A percentile compares a stretch with the other conserved stretches of the same genome.
These are phyloP conservation scores for Thalassiosira livingstoniorum DNA, from an alignment of 352 stramenopile genomes.

Conservation along the genomic window DNA sequence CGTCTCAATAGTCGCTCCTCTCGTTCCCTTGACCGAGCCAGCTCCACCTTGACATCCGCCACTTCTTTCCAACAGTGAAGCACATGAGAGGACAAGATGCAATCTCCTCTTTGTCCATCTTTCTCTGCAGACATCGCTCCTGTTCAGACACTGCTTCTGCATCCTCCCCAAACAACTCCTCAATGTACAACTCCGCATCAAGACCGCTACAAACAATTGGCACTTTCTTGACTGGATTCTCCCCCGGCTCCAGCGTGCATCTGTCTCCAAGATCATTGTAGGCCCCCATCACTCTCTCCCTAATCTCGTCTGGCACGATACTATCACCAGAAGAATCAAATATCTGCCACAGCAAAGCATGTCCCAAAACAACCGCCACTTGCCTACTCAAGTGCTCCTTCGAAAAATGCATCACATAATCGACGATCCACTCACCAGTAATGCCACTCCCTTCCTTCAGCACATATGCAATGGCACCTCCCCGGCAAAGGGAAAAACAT, in stretches of 20 bases:
- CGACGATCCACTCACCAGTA: conserved; percentile 36
- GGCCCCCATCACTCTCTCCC: too few species aligned
- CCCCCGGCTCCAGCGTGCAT: too few species aligned
- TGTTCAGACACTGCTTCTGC: too few species aligned
- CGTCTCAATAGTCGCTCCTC: background rate
- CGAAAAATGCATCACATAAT: conserved; percentile 43
- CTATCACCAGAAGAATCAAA: conserved; percentile 18
- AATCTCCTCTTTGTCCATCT: conserved; percentile 24
- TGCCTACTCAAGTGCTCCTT: background rate
- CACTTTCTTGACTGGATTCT: conserved; percentile 17
- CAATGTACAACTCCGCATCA: conserved; percentile 29
- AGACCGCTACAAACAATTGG: background rate
- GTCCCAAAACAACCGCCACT: conserved; percentile 37
- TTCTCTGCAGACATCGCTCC: background rate
- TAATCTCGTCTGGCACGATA: too few species aligned
- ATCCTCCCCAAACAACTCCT: conserved; percentile 30
- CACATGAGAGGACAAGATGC: conserved; percentile 39
- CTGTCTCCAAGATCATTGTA: too few species aligned
- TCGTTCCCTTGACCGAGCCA: background rate
- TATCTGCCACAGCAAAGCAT: conserved; percentile 41
- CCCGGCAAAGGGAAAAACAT: conserved; percentile 30
- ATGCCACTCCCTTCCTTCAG: conserved; percentile 27
- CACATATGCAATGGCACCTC: conserved; percentile 29
- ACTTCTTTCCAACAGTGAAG: conserved; percentile 17
- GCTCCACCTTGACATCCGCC: background rate